Evolutionary conservation across 805 yeast species (phyloP), one percentile per base, ranked within the genome.

Genomic region (Schizosaccharomyces pombe): DNA sequence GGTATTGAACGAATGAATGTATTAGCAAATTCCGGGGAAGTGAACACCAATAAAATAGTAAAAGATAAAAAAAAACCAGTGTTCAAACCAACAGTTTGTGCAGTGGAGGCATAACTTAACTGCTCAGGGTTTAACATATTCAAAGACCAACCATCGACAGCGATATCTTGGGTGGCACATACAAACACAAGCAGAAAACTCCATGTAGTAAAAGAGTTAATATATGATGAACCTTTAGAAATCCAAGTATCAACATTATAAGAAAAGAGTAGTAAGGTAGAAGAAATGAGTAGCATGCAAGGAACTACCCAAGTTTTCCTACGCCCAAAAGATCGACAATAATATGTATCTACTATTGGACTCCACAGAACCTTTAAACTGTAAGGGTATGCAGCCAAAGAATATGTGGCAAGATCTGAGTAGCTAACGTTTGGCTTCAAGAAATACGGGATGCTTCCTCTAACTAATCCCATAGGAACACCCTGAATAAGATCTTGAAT

Each of bases 111-210:
- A 69, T 78, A 91, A 16, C 93, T 79, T 57, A 91, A 71, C 12
- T 93, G 81, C 29, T 76, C 76, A 28, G 79, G 78, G 16, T 87
- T 78, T 54, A 91, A 70, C 40, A 89, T 78, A 1, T 95, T 91
- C 62, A 91, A 69, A 0, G 97, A 96, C 98, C 98, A 91, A 9
- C 98, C 97, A 68, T 91, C 98, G 24, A 91, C 98, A 0, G 98
- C 97, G 55, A 91, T 91, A 64, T 91, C 98, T 66, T 91, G 98
- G 0, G 98, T 89, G 0, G 97, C 96, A 68, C 96, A 87, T 57
- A 87, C 72, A 56, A 89, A 76, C 32, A 91, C 91, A 57, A 91
- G 69, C 24, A 77, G 59, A 61, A 87, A 83, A 67, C 91, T 91
- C 56, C 77, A 72, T 53, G 70, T 60, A 0, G 97, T 85, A 57